Base-by-base conservation (phyloP, 495 filamentous ascomycete genomes). In the Penicillium cataractarum region DNA sequence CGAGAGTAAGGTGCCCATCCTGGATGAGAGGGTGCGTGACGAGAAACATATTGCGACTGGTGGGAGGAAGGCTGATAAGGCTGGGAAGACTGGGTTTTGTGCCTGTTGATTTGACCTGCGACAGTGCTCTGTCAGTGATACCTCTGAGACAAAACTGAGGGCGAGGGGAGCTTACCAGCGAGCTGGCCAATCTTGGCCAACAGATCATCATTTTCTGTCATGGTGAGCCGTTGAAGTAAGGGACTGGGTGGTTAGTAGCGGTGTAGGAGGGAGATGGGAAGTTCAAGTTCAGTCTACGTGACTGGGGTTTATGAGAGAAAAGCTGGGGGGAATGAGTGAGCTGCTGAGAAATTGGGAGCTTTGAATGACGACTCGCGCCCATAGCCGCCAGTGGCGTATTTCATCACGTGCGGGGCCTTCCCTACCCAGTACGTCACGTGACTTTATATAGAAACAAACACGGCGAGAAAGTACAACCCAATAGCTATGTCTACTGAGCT, bases 21-120 rank as follows among this genome's bases (percentile, higher is more conserved):
- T 60, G 80, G 75, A 19, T 80, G 85, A 51, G 78, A 69, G 46
- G 75, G 70, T 57, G 57, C 42, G 67, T 78, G 78, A 65, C 78
- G 76, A 64, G 78, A 72, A 50, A 71, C 76, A 54, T 77, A 69
- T 55, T 70, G 64, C 4, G 67, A 64, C 40, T 70, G 70, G 10
- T 66, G 56, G 22, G 61, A 61, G 7, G 74, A 72, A 32, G 71
- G 55, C 59, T 74, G 48, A 24, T 71, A 61, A n/a, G 67, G 37
- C 8, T 77, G 66, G 33, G 75, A 62, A 21, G 80, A 77, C 64
- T 90, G 86, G 52, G 84, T 89, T 67, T 90, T 93, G 77, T 92
- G 89, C 51, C 88, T 88, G 75, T 93, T 92, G 75, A 96, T 96
- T 73, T 89, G 89, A 66, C 90, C 90, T 92, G 63, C 13, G 44